These are phyloP conservation scores for Rhexocercosporidium sp. DNA, from an alignment of 2,329 filamentous ascomycete species.

Conservation along the genomic window DNA sequence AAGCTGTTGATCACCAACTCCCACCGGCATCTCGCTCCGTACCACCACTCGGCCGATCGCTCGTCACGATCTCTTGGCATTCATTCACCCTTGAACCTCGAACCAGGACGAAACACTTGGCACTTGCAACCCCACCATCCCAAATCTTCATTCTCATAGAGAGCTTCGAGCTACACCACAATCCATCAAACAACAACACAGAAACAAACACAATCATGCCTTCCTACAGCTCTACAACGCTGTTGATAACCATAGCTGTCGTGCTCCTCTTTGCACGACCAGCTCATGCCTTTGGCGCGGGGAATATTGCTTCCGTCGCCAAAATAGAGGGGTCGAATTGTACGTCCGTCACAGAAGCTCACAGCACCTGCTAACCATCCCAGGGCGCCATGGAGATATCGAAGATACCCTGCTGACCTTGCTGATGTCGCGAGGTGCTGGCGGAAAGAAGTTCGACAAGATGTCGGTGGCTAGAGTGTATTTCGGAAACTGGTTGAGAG, in stretches of 20 bases:
- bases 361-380: constrained; percentile 23
- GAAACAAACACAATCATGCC: constrained; percentile 36
- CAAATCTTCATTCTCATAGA: constrained; percentile 2
- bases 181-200: constrained; percentile 13
- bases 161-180: constrained; percentile 13
- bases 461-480: constrained; percentile 88
- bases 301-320: constrained; percentile 83
- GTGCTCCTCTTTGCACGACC: constrained; percentile 72
- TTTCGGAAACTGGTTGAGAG: constrained; percentile 94
- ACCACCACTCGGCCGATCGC: background rate
- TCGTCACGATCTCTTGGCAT: constrained; percentile 7
- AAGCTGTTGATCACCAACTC: constrained; percentile 1
- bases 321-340: constrained; percentile 85
- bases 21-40: background rate
- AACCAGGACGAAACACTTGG: constrained; percentile 13
- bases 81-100: background rate
- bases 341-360: constrained; percentile 45
- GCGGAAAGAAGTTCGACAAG: constrained; percentile 84
- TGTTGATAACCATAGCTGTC: constrained; percentile 51
- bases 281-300: constrained; percentile 81
- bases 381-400: constrained; percentile 87
- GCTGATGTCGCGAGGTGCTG: constrained; percentile 62
- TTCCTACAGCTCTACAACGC: constrained; percentile 35
- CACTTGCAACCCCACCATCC: constrained; percentile 2
- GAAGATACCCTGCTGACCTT: constrained; percentile 86